These are phyloP conservation scores for Phaeosphaeriaceae sp. DNA, from an alignment of 2,329 filamentous ascomycete genomes.

Conservation along the genomic window DNA sequence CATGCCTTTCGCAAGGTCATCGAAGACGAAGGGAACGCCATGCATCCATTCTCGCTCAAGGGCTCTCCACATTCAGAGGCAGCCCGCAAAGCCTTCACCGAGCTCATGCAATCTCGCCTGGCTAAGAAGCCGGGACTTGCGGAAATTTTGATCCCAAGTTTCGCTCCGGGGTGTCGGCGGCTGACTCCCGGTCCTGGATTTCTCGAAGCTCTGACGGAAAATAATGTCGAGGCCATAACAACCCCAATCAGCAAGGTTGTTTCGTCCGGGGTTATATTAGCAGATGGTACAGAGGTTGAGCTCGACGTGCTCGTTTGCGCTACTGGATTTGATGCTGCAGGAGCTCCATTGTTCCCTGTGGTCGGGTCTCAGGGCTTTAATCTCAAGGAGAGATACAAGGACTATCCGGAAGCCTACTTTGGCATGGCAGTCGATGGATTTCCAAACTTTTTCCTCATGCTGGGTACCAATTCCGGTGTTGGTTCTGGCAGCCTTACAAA, in stretches of 20 bases:
- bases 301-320: slow-evolving; percentile 43
- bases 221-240: slow-evolving; percentile 44
- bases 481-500: slow-evolving; percentile 4
- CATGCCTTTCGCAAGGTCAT: slow-evolving; percentile 45
- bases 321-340: no score
- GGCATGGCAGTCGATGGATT: slow-evolving; percentile 20
- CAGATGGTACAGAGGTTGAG: slow-evolving; percentile 43
- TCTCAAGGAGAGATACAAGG: slow-evolving; percentile 46
- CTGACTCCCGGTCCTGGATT: slow-evolving; percentile 56
- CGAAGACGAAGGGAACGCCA: neutral
- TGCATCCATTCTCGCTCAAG: neutral
- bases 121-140: slow-evolving; percentile 44
- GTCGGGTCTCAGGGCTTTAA: slow-evolving; percentile 45
- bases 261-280: slow-evolving; percentile 41
- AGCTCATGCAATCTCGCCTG: slow-evolving; percentile 44
- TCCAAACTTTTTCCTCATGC: slow-evolving; percentile 23
- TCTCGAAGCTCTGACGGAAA: slow-evolving; percentile 51
- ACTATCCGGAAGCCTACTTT: slow-evolving; percentile 46
- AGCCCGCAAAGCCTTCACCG: slow-evolving; percentile 38
- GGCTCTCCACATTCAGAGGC: neutral
- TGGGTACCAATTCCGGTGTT: slow-evolving; percentile 16
- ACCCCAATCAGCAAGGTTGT: slow-evolving; percentile 37
- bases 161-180: slow-evolving; percentile 40
- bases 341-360: slow-evolving; percentile 46
- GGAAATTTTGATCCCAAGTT: slow-evolving; percentile 46